Evolutionary conservation across 495 filamentous ascomycete species (phyloP).

Genomic region (Penicillium antarcticum): DNA sequence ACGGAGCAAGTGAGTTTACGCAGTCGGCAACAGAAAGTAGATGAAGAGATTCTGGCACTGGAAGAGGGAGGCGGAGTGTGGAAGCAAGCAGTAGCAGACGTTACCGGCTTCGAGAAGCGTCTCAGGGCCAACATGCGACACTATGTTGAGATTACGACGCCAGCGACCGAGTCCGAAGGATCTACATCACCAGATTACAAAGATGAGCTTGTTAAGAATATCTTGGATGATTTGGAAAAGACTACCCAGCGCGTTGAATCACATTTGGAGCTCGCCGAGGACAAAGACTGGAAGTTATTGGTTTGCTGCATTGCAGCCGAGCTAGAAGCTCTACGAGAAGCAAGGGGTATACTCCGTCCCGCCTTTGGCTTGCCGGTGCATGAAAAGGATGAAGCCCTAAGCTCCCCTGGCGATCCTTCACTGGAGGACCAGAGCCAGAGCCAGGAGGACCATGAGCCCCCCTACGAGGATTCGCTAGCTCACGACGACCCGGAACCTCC

Average conservation of each 20-base stretch:
- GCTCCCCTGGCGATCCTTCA: conserved; percentile 3
- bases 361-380: conserved; percentile 21
- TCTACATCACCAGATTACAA: conserved; percentile 10
- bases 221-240: conserved; percentile 42
- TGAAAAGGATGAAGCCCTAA: conserved; percentile 2
- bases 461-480: conserved; percentile 16
- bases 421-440: conserved; percentile 2
- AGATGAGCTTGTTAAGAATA: conserved; percentile 28
- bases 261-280: conserved; percentile 39
- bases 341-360: conserved; percentile 58
- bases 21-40: conserved; percentile 55
- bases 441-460: not conserved
- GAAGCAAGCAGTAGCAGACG: conserved; percentile 62
- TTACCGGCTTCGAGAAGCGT: conserved; percentile 65
- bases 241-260: conserved; percentile 37
- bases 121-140: conserved; percentile 55
- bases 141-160: conserved; percentile 24
- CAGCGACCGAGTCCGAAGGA: conserved; percentile 12
- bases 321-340: conserved; percentile 75
- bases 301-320: conserved; percentile 88
- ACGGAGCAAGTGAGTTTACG: conserved; percentile 58
- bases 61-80: conserved; percentile 81
- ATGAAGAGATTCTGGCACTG: conserved; percentile 70
- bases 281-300: conserved; percentile 77
- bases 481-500: conserved; percentile 38